Evolutionary conservation across 176 grass and related monocot species (phyloP).

Genomic region (Triticum aestivum): DNA sequence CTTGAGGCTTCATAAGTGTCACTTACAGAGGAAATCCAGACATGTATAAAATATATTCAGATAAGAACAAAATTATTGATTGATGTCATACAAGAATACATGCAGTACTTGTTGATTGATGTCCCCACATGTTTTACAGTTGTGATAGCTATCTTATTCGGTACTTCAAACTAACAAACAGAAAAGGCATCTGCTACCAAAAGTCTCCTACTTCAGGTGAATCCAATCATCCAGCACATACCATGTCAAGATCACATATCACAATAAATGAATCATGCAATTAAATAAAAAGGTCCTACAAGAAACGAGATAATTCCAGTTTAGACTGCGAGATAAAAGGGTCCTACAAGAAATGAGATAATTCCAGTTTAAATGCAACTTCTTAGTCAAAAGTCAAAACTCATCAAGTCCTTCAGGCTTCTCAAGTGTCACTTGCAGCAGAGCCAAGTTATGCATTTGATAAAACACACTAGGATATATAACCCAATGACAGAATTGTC

Average conservation of each 20-base stretch:
- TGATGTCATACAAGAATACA: no score
- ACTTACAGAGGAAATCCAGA: neutral
- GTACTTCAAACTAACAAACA: no score
- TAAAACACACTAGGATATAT: neutral
- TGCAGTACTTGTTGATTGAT: no score
- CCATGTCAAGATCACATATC: neutral
- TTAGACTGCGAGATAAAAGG: no score
- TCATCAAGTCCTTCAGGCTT: neutral
- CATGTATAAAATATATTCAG: no score
- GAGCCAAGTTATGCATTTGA: no score
- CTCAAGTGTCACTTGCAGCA: neutral
- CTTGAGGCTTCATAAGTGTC: neutral
- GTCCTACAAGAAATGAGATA: no score
- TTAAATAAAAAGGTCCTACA: neutral
- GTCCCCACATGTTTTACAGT: neutral
- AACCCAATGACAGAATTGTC: neutral
- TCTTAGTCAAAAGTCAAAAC: neutral
- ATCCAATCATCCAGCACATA: neutral
- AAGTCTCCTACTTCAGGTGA: neutral
- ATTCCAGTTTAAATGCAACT: neutral
- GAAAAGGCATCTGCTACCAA: neutral
- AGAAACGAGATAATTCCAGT: neutral
- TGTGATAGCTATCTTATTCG: neutral
- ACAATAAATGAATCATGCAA: neutral
- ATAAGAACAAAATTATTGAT: no score